A percentile compares a stretch with the other conserved stretches of the same genome.
Conservation (phyloP, 352 stramenopile genomes). For the Phytophthora tubulina region DNA sequence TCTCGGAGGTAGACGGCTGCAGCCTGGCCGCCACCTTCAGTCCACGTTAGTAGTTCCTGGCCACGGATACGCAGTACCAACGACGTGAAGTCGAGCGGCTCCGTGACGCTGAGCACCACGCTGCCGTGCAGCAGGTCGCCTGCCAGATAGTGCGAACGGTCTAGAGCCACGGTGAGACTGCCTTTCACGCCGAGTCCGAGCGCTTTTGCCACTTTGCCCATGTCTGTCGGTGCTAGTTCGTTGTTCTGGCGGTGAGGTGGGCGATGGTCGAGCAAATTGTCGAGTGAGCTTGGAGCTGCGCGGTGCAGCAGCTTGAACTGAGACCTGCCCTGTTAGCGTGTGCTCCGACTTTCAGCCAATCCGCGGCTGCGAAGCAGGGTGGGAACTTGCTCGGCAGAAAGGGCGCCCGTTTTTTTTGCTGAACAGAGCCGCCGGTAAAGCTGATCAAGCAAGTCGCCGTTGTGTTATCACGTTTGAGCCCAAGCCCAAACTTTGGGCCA, state of each 20-base stretch:
- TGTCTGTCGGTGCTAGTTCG: conserved; percentile 2
- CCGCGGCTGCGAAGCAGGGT: conserved; percentile 6
- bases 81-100: conserved; percentile 45
- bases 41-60: conserved; percentile 49
- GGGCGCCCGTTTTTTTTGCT: conserved; percentile 8
- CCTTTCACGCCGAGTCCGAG: conserved; percentile 44
- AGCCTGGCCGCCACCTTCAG: conserved; percentile 42
- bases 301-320: conserved; percentile 1
- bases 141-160: conserved; percentile 39
- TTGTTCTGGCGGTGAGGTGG: not conserved
- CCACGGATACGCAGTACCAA: conserved; percentile 39
- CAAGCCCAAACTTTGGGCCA: too few species aligned
- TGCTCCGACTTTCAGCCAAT: conserved; percentile 21
- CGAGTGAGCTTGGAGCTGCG: conserved; percentile 24
- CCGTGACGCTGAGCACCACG: conserved; percentile 38
- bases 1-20: conserved; percentile 41
- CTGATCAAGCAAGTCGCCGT: conserved; percentile 5
- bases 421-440: not conserved
- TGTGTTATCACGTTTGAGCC: too few species aligned
- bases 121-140: conserved; percentile 41
- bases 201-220: conserved; percentile 44
- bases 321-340: not conserved
- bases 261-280: conserved; percentile 30
- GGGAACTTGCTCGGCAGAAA: conserved; percentile 26
- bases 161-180: conserved; percentile 34